Evolutionary conservation across 371 early-diverging fungal genomes (phyloP), one percentile per base, ranked within the genome.

Genomic region (Apophysomyces trapeziformis): DNA sequence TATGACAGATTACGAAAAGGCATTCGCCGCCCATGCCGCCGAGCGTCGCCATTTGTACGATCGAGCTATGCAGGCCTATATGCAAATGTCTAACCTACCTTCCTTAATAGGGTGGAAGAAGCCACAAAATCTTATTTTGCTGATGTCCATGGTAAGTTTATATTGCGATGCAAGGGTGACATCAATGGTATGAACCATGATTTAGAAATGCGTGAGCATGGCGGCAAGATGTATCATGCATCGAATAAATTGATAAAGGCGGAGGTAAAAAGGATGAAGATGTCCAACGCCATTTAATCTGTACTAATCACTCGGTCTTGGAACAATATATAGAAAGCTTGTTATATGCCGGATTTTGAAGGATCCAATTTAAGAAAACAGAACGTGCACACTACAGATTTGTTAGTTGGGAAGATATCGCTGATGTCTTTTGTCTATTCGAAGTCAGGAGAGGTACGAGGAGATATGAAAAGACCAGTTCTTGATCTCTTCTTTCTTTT

Each of bases 341-440:
- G 87, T 0, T 83, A 84, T 63, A 87, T 94, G 80, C 91, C 92
- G 12, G 89, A 92, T 63, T 86, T 91, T 58, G 77, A 78, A 66
- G 91, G 88, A 7, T 78, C 79, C 43, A 79, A 82, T 21, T 71
- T 92, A 43, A 67, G 73, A 0, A 82, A 87, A 11, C 65, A 87
- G 11, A 72, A 78, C 4, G 72, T 88, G 1, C 85, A 90, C 57
- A 79, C 91, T 0, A 80, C 85, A 4, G 82, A 89, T 26, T 56
- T 87, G 21, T 62, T 91, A 18, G 61, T 68, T n/a, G 80, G 78
- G 14, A 81, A 87, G 54, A 79, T 82, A 16, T 79, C 89, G 12
- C 70, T 94, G 14, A 87, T 94, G 68, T 77, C 86, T 1, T 87
- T 92, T 69, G 82, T 85, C 14, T 90, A 89, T 68, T 87, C 89